Conservation (phyloP, 2,329 filamentous ascomycete genomes). For the Pestalotiopsis sp. region DNA sequence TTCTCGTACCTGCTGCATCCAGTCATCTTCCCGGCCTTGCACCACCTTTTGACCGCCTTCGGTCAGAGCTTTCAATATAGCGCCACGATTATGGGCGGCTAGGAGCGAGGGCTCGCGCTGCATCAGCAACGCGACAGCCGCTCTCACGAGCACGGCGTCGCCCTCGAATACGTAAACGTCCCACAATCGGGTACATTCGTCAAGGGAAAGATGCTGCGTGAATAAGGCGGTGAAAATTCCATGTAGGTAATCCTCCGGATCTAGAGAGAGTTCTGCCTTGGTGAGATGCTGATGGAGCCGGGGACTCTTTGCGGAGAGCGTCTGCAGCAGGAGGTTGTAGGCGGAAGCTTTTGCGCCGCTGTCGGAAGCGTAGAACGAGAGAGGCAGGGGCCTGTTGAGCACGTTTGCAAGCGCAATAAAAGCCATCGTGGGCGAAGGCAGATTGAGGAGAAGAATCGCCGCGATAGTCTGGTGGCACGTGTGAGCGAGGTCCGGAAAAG, state of each 20-base stretch:
- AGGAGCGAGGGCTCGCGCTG: slow-evolving; percentile 53
- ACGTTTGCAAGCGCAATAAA: slow-evolving; percentile 76
- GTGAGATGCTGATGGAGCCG: slow-evolving; percentile 65
- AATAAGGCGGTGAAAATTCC: slow-evolving; percentile 66
- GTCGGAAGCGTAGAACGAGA: slow-evolving; percentile 75
- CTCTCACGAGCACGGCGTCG: slow-evolving; percentile 69
- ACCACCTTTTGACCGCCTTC: slow-evolving; percentile 22
- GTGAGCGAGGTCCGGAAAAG: slow-evolving; percentile 18
- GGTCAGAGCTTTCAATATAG: slow-evolving; percentile 41
- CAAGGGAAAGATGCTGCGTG: slow-evolving; percentile 62
- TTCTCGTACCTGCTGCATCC: slow-evolving; percentile 25
- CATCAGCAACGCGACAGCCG: slow-evolving; percentile 67
- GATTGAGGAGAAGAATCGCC: slow-evolving; percentile 71
- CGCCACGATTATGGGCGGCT: slow-evolving; percentile 42
- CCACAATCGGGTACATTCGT: slow-evolving; percentile 73
- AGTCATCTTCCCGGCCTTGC: slow-evolving; percentile 26
- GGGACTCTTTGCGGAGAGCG: slow-evolving; percentile 63
- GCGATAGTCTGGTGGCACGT: slow-evolving; percentile 60
- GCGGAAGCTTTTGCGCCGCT: slow-evolving; percentile 66
- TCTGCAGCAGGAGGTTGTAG: slow-evolving; percentile 69
- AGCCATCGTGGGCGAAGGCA: slow-evolving; percentile 60
- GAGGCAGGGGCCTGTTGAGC: slow-evolving; percentile 71
- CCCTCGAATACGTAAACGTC: slow-evolving; percentile 84
- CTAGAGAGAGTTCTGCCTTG: slow-evolving; percentile 42
- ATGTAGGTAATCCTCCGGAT: slow-evolving; percentile 56